phyloP scores from a whole-genome alignment of 257 asterid genomes.

The Solanum habrochaites region DNA sequence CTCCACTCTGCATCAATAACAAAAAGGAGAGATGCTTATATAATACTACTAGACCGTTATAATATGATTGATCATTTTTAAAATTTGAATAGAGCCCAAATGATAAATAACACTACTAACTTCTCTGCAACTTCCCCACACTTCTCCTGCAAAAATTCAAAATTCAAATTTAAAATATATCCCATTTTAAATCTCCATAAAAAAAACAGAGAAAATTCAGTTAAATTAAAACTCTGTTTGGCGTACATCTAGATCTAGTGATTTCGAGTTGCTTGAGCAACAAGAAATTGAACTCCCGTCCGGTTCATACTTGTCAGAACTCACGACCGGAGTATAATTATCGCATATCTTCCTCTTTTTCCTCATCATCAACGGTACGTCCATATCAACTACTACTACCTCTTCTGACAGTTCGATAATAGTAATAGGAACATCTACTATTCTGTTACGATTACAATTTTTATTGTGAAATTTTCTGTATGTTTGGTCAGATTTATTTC shows the following conservation, averaged over 20 bases:
- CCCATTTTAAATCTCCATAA: too few relatives aligned
- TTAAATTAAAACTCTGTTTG: background rate
- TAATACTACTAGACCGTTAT: too few relatives aligned
- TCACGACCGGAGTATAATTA: background rate
- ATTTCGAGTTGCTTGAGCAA: slow-evolving; percentile 24
- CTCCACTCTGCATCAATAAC: background rate
- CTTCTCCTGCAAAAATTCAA: background rate
- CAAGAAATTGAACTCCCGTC: slow-evolving; percentile 4
- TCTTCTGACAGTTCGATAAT: slow-evolving; percentile 2
- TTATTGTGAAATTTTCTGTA: background rate
- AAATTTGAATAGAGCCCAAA: background rate
- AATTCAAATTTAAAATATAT: slow-evolving; percentile 9
- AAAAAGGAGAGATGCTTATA: background rate
- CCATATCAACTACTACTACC: background rate
- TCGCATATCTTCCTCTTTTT: slow-evolving; percentile 30
- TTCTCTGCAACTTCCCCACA: slow-evolving; percentile 9
- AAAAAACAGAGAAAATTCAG: background rate
- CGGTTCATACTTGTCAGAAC: slow-evolving; percentile 3
- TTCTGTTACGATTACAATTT: slow-evolving; percentile 8
- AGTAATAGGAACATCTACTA: slow-evolving; percentile 9
- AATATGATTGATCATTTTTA: background rate
- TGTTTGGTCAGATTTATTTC: background rate
- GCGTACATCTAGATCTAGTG: slow-evolving; percentile 48
- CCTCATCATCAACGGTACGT: background rate
- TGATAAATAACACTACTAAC: background rate